Evolutionary conservation across 371 early-diverging fungal species (phyloP).

Genomic region (Mucor racemosus): DNA sequence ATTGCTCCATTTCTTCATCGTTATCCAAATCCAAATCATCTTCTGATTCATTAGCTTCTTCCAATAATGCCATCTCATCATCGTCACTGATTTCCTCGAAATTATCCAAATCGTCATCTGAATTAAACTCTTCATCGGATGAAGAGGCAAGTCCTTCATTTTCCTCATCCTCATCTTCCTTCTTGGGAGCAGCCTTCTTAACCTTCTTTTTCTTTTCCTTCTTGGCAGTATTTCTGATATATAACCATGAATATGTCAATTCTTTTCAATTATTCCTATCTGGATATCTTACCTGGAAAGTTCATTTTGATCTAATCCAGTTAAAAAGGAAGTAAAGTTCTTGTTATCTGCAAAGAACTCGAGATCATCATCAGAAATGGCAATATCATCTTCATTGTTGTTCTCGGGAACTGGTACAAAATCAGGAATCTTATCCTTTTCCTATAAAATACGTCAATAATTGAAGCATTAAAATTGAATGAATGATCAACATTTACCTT

Average conservation of each 20-base stretch:
- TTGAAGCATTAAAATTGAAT: background rate
- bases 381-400: constrained; percentile 49
- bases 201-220: constrained; percentile 23
- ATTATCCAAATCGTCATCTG: constrained; percentile 38
- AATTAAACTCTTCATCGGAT: constrained; percentile 52
- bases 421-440: constrained; percentile 24
- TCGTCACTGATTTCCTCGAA: constrained; percentile 37
- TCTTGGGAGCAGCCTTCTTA: constrained; percentile 14
- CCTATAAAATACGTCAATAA: background rate
- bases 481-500: background rate
- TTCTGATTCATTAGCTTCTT: constrained; percentile 38
- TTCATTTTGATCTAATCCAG: constrained; percentile 47
- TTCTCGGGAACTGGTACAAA: constrained; percentile 34
- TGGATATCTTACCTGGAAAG: constrained; percentile 37
- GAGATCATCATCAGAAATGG: constrained; percentile 69
- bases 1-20: constrained; percentile 21
- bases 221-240: constrained; percentile 25
- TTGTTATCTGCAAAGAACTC: constrained; percentile 56
- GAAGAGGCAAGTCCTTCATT: constrained; percentile 30
- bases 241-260: background rate
- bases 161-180: background rate
- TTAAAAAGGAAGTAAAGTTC: constrained; percentile 49
- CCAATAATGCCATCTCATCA: constrained; percentile 22
- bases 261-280: background rate
- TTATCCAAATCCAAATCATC: constrained; percentile 29